A percentile compares a stretch with the other conserved stretches of the same genome.
phyloP scores from a whole-genome alignment of 2,329 filamentous ascomycete species.

The Leptosphaerulina australis region DNA sequence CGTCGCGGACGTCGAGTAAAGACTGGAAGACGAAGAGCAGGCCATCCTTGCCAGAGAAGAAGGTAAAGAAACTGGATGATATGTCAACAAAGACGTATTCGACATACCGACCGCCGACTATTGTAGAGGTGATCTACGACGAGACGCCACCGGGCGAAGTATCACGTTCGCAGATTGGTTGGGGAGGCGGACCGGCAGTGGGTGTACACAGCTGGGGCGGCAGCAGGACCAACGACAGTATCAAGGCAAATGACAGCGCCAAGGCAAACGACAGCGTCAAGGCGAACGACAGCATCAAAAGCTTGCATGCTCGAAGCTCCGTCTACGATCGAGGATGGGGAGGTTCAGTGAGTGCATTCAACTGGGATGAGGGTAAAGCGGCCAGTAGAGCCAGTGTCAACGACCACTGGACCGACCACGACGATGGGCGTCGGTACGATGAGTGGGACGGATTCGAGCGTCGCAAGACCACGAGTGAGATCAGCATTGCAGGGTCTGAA shows the following conservation, averaged over 20 bases:
- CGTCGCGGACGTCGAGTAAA: too few species aligned
- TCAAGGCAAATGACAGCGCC: too few species aligned
- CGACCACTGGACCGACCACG: background rate
- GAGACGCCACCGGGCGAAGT: slow-evolving; percentile 13
- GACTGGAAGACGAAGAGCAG: background rate
- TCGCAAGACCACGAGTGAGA: slow-evolving; percentile 26
- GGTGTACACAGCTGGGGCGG: background rate
- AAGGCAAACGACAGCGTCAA: background rate
- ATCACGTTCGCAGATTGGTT: background rate
- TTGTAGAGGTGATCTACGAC: slow-evolving; percentile 23
- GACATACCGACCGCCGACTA: slow-evolving; percentile 31
- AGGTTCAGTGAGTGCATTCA: background rate
- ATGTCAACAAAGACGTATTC: slow-evolving; percentile 20
- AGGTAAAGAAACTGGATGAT: slow-evolving; percentile 3
- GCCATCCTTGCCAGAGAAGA: background rate
- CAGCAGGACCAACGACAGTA: background rate
- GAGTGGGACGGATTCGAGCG: slow-evolving; percentile 33
- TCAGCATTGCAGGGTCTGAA: slow-evolving; percentile 20
- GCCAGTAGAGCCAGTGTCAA: background rate
- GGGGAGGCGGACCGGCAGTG: background rate
- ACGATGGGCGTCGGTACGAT: background rate
- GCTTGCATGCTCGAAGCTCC: background rate
- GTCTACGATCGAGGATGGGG: background rate
- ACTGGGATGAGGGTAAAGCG: slow-evolving; percentile 7
- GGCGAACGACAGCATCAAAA: background rate